A percentile compares a stretch with the other conserved stretches of the same genome.
These are phyloP conservation scores for Friedmanniomyces endolithicus DNA, from an alignment of 495 filamentous ascomycete genomes.

Conservation along the genomic window DNA sequence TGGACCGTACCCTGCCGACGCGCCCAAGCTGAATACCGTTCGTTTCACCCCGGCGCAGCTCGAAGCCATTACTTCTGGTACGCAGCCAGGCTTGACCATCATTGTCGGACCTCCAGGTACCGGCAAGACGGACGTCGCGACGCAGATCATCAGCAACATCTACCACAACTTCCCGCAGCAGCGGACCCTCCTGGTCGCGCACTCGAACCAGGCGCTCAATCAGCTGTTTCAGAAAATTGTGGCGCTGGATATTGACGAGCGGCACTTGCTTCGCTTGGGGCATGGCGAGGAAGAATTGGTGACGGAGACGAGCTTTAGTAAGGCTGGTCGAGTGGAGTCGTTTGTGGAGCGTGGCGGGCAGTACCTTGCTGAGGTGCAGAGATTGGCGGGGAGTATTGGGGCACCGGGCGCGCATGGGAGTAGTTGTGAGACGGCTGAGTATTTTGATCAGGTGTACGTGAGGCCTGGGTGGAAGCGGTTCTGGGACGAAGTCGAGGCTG, in stretches of 20 bases:
- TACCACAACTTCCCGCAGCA: conserved; percentile 95
- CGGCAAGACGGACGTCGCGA: conserved; percentile 96
- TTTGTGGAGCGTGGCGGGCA: conserved; percentile 79
- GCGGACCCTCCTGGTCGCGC: conserved; percentile 83
- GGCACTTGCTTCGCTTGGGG: conserved; percentile 82
- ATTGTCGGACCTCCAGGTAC: conserved; percentile 94
- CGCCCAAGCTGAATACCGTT: conserved; percentile 67
- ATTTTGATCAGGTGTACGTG: conserved; percentile 89
- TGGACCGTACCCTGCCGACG: conserved; percentile 83
- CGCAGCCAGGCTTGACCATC: conserved; percentile 86
- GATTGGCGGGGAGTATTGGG: conserved; percentile 67
- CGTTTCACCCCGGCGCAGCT: conserved; percentile 86
- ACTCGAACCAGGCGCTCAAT: conserved; percentile 95
- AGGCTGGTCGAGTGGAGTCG: conserved; percentile 86
- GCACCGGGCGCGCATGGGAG: conserved; percentile 85
- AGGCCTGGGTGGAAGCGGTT: conserved; percentile 81
- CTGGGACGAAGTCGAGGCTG: conserved; percentile 40
- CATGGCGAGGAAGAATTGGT: conserved; percentile 91
- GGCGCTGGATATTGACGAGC: conserved; percentile 85
- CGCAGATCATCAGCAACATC: conserved; percentile 96
- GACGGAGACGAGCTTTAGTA: conserved; percentile 79
- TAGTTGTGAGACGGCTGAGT: conserved; percentile 91
- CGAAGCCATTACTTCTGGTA: conserved; percentile 85
- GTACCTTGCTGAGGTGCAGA: conserved; percentile 74
- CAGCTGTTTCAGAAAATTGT: conserved; percentile 99